Percentiles rank a stretch among this genome's conserved stretches.
phyloP scores from a whole-genome alignment of 2,329 filamentous ascomycete species.

The Fusarium sp. region DNA sequence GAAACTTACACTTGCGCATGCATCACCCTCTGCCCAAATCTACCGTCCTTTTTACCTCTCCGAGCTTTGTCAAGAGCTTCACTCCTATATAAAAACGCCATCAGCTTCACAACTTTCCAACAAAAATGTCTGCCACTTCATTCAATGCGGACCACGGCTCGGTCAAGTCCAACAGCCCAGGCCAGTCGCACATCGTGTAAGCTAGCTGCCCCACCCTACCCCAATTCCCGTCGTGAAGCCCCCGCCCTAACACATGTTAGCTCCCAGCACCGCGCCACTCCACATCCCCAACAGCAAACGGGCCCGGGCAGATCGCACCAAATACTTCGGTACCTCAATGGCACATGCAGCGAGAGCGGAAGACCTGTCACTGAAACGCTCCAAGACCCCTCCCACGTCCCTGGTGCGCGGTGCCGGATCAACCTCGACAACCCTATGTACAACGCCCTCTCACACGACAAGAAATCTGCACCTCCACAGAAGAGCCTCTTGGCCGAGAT shows the following conservation, averaged over 20 bases:
- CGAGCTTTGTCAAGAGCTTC: background rate
- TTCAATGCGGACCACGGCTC: background rate
- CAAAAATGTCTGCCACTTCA: background rate
- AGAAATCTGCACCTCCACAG: background rate
- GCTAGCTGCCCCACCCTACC: background rate
- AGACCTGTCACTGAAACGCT: background rate
- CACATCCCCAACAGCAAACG: background rate
- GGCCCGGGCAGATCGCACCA: background rate
- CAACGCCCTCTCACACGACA: background rate
- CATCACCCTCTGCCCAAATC: background rate
- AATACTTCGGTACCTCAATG: background rate
- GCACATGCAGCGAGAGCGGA: background rate
- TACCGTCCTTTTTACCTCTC: background rate
- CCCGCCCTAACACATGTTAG: background rate
- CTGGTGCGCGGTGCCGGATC: background rate
- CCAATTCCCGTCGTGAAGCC: background rate
- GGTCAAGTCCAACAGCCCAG: background rate
- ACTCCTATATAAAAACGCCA: background rate
- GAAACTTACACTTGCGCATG: background rate
- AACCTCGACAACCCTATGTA: background rate
- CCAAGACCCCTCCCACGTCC: background rate
- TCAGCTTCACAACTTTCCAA: background rate
- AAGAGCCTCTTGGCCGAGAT: background rate
- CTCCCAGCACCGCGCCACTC: background rate
- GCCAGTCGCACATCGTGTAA: background rate